A percentile compares a stretch with the other conserved stretches of the same genome.
phyloP scores from a whole-genome alignment of 768 basidiomycete genomes.

The Rhizopogon vesiculosus region DNA sequence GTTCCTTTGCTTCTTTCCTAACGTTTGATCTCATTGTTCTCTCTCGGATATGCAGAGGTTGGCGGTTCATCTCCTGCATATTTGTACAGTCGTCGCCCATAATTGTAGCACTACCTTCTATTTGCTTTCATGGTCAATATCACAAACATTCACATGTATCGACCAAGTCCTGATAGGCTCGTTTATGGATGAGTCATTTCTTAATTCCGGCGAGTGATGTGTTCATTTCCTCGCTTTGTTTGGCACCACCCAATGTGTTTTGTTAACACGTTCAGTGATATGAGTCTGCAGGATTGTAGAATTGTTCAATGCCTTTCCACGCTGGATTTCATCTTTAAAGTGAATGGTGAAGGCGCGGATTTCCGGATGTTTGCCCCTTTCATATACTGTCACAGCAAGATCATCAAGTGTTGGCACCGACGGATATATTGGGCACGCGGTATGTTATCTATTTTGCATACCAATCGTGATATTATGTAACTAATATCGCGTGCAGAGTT shows the following conservation, averaged over 20 bases:
- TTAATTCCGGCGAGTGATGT: background rate
- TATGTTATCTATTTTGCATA: background rate
- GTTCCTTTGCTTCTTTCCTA: conserved; percentile 6
- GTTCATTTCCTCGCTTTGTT: background rate
- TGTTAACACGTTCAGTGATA: background rate
- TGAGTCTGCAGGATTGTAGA: background rate
- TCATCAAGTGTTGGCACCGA: too few species aligned
- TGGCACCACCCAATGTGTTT: background rate
- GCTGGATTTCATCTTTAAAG: background rate
- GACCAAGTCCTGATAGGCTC: background rate
- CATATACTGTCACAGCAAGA: background rate
- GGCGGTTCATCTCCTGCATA: conserved; percentile 29
- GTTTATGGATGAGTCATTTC: background rate
- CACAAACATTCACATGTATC: background rate
- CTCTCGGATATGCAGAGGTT: conserved; percentile 32
- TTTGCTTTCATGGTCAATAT: conserved; percentile 1
- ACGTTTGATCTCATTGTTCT: background rate
- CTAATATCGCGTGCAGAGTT: background rate
- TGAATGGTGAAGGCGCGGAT: background rate
- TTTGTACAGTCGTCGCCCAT: conserved; percentile 7
- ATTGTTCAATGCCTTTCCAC: background rate
- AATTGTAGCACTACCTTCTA: conserved; percentile 9
- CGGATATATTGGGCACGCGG: too few species aligned
- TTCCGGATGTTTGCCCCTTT: background rate
- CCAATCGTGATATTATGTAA: background rate